phyloP scores from a whole-genome alignment of 2,329 filamentous ascomycete species.

The Hypoxylon rubiginosum region DNA sequence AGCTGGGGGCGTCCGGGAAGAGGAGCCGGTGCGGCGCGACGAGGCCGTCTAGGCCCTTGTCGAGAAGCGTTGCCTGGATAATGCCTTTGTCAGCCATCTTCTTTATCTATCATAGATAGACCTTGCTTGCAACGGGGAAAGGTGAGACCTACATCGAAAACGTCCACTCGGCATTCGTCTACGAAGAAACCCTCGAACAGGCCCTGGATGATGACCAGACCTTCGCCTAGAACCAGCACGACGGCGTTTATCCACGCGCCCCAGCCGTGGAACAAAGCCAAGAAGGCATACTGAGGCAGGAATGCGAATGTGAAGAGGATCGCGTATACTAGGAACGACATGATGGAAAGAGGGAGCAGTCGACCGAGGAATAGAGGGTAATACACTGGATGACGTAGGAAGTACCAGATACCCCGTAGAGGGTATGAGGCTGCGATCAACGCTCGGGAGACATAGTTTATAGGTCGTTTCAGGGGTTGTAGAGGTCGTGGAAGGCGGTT shows the following conservation, averaged over 20 bases:
- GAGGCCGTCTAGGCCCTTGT: slow-evolving; percentile 77
- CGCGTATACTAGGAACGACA: slow-evolving; percentile 86
- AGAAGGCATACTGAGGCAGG: slow-evolving; percentile 87
- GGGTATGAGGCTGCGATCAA: slow-evolving; percentile 67
- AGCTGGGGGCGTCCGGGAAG: slow-evolving; percentile 75
- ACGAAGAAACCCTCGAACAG: slow-evolving; percentile 87
- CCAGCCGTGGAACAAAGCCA: slow-evolving; percentile 88
- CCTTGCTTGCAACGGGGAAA: too few relatives aligned
- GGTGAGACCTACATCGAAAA: slow-evolving; percentile 78
- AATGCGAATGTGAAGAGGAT: slow-evolving; percentile 91
- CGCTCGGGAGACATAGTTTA: slow-evolving; percentile 60
- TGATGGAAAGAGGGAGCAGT: slow-evolving; percentile 82
- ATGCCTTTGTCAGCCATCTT: slow-evolving; percentile 43
- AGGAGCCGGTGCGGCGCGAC: slow-evolving; percentile 75
- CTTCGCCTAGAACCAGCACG: slow-evolving; percentile 88
- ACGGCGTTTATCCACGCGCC: slow-evolving; percentile 92
- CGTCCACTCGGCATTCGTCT: slow-evolving; percentile 81
- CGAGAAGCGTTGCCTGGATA: slow-evolving; percentile 77
- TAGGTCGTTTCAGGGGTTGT: slow-evolving; percentile 53
- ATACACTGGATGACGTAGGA: slow-evolving; percentile 80
- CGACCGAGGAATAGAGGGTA: slow-evolving; percentile 85
- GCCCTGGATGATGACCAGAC: slow-evolving; percentile 75
- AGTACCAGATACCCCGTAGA: slow-evolving; percentile 84
- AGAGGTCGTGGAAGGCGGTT: slow-evolving; percentile 37
- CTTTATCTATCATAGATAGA: not conserved